phyloP scores from a whole-genome alignment of 1,139 yeast species.

The Sugiyamaella paludigena region DNA sequence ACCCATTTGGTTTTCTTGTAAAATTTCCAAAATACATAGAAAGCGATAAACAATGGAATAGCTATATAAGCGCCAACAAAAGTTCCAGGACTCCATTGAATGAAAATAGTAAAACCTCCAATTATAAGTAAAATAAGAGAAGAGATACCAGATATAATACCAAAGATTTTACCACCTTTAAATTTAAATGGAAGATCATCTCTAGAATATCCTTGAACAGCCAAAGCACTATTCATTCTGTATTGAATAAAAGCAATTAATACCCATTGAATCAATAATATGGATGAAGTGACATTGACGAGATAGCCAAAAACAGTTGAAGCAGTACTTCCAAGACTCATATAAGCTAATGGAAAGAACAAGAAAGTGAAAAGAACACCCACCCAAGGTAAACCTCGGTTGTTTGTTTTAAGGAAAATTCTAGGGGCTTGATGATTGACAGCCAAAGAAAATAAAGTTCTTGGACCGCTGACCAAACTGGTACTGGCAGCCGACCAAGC shows the following conservation, averaged over 20 bases:
- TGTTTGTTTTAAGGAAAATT: slow-evolving; percentile 69
- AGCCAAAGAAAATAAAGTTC: slow-evolving; percentile 79
- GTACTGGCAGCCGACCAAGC: slow-evolving; percentile 77
- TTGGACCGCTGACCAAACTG: slow-evolving; percentile 72
- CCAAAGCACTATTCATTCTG: slow-evolving; percentile 74
- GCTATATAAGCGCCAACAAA: slow-evolving; percentile 64
- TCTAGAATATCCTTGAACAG: slow-evolving; percentile 58
- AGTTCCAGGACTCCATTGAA: slow-evolving; percentile 36
- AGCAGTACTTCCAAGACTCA: slow-evolving; percentile 63
- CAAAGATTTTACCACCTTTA: slow-evolving; percentile 51
- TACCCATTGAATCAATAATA: slow-evolving; percentile 82
- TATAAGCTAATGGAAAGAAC: slow-evolving; percentile 67
- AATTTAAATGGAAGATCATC: slow-evolving; percentile 69
- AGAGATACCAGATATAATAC: slow-evolving; percentile 11
- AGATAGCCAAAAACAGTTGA: slow-evolving; percentile 75
- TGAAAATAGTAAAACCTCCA: slow-evolving; percentile 15
- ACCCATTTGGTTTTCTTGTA: slow-evolving; percentile 13
- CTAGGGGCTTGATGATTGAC: slow-evolving; percentile 80
- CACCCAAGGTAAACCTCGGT: slow-evolving; percentile 67
- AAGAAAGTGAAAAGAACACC: slow-evolving; percentile 57
- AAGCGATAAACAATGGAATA: slow-evolving; percentile 50
- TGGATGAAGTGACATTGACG: slow-evolving; percentile 77
- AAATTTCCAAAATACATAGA: slow-evolving; percentile 41
- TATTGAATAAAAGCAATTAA: slow-evolving; percentile 73
- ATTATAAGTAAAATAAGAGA: slow-evolving; percentile 8